A percentile compares a stretch with the other conserved stretches of the same genome.
Evolutionary conservation across 495 filamentous ascomycete species (phyloP).

Genomic region (Aspergillus funiculosus): DNA sequence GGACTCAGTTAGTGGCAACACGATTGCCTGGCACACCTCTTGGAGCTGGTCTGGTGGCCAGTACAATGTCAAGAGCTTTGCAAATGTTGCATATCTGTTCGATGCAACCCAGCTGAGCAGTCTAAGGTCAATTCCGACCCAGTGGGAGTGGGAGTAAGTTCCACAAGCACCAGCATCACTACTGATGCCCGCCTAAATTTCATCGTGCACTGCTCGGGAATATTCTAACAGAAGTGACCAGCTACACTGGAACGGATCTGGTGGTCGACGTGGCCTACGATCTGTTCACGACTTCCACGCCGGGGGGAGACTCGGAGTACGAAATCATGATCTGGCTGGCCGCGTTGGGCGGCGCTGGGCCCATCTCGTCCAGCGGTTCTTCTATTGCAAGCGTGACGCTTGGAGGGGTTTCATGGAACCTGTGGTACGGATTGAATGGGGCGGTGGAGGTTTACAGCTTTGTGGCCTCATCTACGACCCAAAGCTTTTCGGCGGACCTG

Average conservation of each 20-base stretch:
- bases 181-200: neutral
- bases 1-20: constrained; percentile 40
- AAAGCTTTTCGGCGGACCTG: constrained; percentile 51
- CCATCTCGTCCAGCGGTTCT: constrained; percentile 54
- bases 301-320: constrained; percentile 45
- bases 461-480: constrained; percentile 44
- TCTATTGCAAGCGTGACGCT: constrained; percentile 50
- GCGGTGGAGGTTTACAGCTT: constrained; percentile 56
- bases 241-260: constrained; percentile 49
- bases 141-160: constrained; percentile 49
- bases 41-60: constrained; percentile 53
- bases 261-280: constrained; percentile 64
- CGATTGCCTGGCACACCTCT: constrained; percentile 50
- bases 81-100: constrained; percentile 47
- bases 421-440: constrained; percentile 54
- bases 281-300: constrained; percentile 50
- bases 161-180: too few relatives aligned
- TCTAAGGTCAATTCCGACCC: constrained; percentile 46
- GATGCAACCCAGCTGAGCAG: constrained; percentile 42
- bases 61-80: constrained; percentile 54
- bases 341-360: constrained; percentile 55
- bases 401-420: constrained; percentile 44
- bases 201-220: neutral
- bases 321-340: constrained; percentile 72
- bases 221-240: constrained; percentile 18